phyloP scores from a whole-genome alignment of 1,139 yeast genomes.

The Yamadazyma kanchanaburiensis region DNA sequence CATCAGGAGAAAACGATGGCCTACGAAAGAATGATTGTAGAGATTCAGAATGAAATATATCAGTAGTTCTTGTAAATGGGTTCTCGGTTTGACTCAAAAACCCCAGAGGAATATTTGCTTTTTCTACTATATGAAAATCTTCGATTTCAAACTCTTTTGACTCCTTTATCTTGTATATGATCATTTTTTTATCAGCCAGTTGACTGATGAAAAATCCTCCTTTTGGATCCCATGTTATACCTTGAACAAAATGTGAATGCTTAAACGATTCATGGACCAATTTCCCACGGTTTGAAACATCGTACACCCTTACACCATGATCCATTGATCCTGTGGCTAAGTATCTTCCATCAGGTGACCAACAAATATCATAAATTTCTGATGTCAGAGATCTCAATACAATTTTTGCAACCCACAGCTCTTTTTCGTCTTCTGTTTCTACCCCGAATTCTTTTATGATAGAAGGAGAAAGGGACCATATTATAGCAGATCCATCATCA shows the following conservation, averaged over 20 bases:
- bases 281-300: constrained; percentile 48
- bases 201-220: constrained; percentile 79
- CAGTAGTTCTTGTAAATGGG: not conserved
- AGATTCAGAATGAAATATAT: constrained; percentile 77
- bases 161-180: constrained; percentile 2
- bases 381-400: constrained; percentile 60
- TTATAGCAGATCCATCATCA: constrained; percentile 84
- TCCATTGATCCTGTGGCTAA: constrained; percentile 93
- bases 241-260: constrained; percentile 90
- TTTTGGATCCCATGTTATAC: constrained; percentile 92
- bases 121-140: constrained; percentile 10
- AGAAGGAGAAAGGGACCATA: constrained; percentile 67
- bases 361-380: constrained; percentile 84
- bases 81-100: constrained; percentile 3
- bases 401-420: constrained; percentile 64
- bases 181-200: constrained; percentile 82
- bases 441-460: constrained; percentile 56
- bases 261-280: constrained; percentile 63
- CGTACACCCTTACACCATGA: constrained; percentile 69
- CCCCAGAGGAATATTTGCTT: constrained; percentile 10
- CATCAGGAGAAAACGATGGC: constrained; percentile 85
- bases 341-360: constrained; percentile 82
- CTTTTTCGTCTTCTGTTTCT: constrained; percentile 54
- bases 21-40: constrained; percentile 88
- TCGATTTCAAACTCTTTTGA: constrained; percentile 1